A percentile compares a stretch with the other conserved stretches of the same genome.
Evolutionary conservation across 2,329 filamentous ascomycete genomes (phyloP).

Genomic region (Apiospora arundinis): DNA sequence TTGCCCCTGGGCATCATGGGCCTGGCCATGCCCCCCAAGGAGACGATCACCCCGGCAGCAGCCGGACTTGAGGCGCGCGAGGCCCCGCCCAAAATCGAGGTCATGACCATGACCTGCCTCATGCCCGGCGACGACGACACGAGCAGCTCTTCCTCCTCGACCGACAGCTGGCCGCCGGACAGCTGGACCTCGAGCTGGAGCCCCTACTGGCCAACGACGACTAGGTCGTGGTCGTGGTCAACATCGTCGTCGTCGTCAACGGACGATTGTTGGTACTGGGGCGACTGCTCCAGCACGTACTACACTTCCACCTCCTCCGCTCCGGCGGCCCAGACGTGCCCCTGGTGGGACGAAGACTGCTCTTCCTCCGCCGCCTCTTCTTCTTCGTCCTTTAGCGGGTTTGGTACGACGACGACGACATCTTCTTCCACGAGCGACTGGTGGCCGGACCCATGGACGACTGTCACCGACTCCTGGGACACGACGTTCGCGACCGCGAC

Average conservation of each 20-base stretch:
- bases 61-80: background rate
- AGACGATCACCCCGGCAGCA: background rate
- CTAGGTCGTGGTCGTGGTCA: background rate
- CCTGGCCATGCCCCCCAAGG: slow-evolving; percentile 3
- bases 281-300: background rate
- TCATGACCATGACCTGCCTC: slow-evolving; percentile 20
- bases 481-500: background rate
- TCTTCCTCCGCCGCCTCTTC: background rate
- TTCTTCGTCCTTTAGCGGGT: background rate
- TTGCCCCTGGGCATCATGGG: slow-evolving; percentile 13
- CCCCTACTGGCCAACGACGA: background rate
- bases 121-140: slow-evolving; percentile 1
- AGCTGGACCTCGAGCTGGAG: background rate
- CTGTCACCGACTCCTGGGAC: no score
- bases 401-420: no score
- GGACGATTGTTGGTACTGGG: background rate
- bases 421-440: no score
- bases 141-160: background rate
- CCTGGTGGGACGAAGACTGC: background rate
- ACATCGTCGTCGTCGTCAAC: background rate
- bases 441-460: no score
- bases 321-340: background rate
- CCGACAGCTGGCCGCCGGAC: background rate
- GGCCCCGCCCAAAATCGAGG: background rate
- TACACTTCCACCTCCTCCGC: background rate